Conservation (phyloP, 192 early-diverging fungal species). For the Coemansia umbellata region DNA sequence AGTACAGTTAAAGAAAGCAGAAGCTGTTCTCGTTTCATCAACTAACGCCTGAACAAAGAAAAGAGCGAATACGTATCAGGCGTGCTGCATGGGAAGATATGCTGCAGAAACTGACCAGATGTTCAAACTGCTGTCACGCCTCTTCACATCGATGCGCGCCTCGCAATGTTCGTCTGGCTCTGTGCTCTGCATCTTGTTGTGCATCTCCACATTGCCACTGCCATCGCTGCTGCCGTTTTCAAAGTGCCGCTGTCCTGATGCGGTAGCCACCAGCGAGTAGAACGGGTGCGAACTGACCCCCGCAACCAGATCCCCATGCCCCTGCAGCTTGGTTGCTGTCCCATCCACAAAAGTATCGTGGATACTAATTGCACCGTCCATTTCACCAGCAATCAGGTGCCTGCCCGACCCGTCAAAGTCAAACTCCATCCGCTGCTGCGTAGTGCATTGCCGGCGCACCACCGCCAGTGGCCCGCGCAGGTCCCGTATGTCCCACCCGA, state of each 20-base stretch:
- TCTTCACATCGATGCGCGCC: no score
- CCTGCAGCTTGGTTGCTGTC: no score
- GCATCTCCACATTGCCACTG: no score
- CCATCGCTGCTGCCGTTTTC: no score
- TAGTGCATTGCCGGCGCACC: constrained; percentile 52
- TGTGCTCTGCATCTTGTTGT: no score
- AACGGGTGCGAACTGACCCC: constrained; percentile 60
- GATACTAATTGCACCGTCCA: constrained; percentile 9
- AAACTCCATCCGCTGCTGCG: constrained; percentile 73
- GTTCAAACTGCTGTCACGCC: constrained; percentile 8
- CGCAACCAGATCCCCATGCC: constrained; percentile 59
- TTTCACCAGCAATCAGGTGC: constrained; percentile 59
- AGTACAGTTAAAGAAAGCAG: neutral
- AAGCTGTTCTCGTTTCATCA: no score
- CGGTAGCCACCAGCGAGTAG: constrained; percentile 62
- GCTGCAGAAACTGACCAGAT: constrained; percentile 25
- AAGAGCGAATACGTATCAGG: no score
- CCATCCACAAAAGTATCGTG: constrained; percentile 2
- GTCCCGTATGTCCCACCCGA: constrained; percentile 80
- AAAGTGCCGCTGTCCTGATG: constrained; percentile 67
- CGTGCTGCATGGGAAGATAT: no score
- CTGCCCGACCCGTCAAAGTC: constrained; percentile 61
- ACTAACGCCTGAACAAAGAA: no score
- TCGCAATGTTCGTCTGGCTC: no score
- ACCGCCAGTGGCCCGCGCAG: constrained; percentile 58